Conservation (phyloP, 1,284 basidiomycete species). For the Flammula alnicola region DNA sequence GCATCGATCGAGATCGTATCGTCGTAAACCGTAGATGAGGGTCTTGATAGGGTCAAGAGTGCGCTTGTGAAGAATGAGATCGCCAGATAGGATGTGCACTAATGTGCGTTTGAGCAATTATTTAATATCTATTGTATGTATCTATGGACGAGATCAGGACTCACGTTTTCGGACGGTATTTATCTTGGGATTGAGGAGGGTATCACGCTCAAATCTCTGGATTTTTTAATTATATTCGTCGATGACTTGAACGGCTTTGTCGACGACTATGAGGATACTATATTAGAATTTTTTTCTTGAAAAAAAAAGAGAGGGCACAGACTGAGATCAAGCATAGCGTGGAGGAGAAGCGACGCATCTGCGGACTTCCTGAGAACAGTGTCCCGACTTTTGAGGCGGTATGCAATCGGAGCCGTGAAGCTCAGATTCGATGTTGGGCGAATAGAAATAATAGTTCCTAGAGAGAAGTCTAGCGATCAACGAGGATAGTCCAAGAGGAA, state of each 20-base stretch:
- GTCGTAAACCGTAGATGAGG: slow-evolving; percentile 66
- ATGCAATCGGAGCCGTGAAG: slow-evolving; percentile 59
- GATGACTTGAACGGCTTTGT: slow-evolving; percentile 65
- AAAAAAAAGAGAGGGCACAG: slow-evolving; percentile 21
- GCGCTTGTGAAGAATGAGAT: slow-evolving; percentile 69
- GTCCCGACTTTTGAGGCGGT: slow-evolving; percentile 61
- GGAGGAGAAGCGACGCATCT: slow-evolving; percentile 64
- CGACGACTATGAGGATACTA: slow-evolving; percentile 51
- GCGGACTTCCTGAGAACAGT: slow-evolving; percentile 62
- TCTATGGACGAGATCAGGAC: slow-evolving; percentile 33
- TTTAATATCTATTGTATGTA: too few relatives aligned
- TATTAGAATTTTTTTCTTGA: neutral
- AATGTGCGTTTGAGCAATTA: neutral
- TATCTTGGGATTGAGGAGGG: slow-evolving; percentile 63
- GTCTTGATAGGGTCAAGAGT: slow-evolving; percentile 72
- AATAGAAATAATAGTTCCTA: slow-evolving; percentile 68
- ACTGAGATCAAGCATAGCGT: slow-evolving; percentile 68
- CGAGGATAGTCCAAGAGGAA: neutral
- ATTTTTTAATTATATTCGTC: slow-evolving; percentile 68
- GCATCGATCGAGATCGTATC: slow-evolving; percentile 68
- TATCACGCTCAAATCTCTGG: slow-evolving; percentile 59
- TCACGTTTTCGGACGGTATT: slow-evolving; percentile 59
- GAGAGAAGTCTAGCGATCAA: neutral
- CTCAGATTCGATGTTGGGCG: slow-evolving; percentile 48
- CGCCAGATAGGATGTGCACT: slow-evolving; percentile 78